phyloP scores from a whole-genome alignment of 257 asterid genomes.

The Solanum arcanum region DNA sequence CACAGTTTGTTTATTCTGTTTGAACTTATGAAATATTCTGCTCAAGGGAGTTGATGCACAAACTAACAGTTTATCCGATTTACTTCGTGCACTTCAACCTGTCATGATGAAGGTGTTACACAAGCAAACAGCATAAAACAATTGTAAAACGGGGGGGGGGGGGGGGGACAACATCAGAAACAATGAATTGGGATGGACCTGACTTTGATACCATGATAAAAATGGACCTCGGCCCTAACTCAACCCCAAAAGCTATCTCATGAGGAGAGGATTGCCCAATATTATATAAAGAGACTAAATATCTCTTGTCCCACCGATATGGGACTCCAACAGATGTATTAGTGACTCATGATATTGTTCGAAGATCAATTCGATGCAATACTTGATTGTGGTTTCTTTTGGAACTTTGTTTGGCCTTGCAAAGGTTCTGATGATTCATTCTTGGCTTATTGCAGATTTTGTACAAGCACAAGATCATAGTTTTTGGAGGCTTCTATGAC shows the following conservation, averaged over 20 bases:
- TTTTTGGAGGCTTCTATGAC: slow-evolving; percentile 97
- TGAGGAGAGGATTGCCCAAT: not conserved
- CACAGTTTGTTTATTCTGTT: not conserved
- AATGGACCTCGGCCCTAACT: not conserved
- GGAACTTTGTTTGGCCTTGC: not conserved
- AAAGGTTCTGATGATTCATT: slow-evolving; percentile 7
- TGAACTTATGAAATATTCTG: not conserved
- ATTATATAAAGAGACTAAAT: not conserved
- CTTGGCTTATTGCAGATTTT: slow-evolving; percentile 47
- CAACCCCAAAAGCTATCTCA: not conserved
- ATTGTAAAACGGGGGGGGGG: not conserved
- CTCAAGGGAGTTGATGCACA: not conserved
- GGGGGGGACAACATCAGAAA: not conserved
- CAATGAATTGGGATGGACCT: not conserved
- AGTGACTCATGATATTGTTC: not conserved
- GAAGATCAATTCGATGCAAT: not conserved
- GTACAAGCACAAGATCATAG: slow-evolving; percentile 90
- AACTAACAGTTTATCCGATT: not conserved
- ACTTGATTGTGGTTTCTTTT: not conserved
- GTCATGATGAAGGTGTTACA: not conserved
- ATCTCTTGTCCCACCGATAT: not conserved
- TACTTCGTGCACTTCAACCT: not conserved
- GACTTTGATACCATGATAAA: not conserved
- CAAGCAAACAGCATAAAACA: not conserved
- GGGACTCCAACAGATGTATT: not conserved